Base-by-base conservation (phyloP, 2,329 filamentous ascomycete species). In the Aureobasidium sp. region DNA sequence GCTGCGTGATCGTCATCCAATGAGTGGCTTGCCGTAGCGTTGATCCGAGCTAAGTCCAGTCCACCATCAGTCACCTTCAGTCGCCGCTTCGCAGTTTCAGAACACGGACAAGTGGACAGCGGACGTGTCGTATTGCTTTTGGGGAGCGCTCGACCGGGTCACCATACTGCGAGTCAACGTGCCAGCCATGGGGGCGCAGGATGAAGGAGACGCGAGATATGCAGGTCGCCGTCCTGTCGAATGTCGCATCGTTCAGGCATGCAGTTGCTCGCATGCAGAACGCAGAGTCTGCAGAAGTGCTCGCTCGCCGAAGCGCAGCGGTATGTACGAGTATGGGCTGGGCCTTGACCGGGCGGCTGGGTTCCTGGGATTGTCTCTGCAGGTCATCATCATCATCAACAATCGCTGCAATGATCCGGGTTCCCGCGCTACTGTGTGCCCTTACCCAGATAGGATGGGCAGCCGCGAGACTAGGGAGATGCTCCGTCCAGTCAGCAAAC, bases 401-500 rank as follows among this genome's bases (percentile, higher is more conserved):
- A 51, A 41, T 42, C 22, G 34, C 45, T 36, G 60, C 49, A 36
- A 34, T 55, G 34, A 55, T 53, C 60, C 60, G 49, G 41, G 29
- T 61, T 61, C 58, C 22, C 47, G 58, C 58, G 39, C 60, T 62
- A 62, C 48, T 62, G 60, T 51, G 9, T 62, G 51, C 51, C 36
- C 60, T 62, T 62, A 31, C 60, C 60, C 12, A 48, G 41, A 62
- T 39, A 20, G 49, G 49, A 52, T 34, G 39, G 15, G 31, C 39
- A 20, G 15, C 42, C 34, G 60, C 34, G 29, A 22, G 39, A 56
- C 60, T 62, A 62, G 60, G 60, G 51, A 62, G 49, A 55, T 62
- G 60, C 60, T 62, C 60, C 60, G 51, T 53, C 60, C 60, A 62
- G 60, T 62, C 42, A 56, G 48, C 47, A 61, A 44, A 44, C 48